phyloP scores from a whole-genome alignment of 73 alveolate species.

The Paramecium pentaurelia region DNA sequence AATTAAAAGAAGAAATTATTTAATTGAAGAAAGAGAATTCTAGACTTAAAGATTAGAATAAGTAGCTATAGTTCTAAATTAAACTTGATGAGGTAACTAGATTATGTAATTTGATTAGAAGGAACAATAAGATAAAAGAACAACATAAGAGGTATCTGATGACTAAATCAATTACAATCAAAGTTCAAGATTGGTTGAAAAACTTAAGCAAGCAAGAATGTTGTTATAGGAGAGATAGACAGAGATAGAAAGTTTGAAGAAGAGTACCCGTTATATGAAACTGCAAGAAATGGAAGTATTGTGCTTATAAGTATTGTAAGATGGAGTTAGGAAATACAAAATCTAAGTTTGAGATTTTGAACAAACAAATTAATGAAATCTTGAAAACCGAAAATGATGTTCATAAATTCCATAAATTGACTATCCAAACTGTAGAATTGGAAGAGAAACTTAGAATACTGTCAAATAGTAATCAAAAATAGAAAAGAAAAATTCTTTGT shows the following conservation, averaged over 20 bases:
- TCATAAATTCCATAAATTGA: not conserved
- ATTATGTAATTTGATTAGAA: not conserved
- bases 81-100: not conserved
- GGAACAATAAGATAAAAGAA: not conserved
- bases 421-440: not conserved
- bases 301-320: not conserved
- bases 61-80: not conserved
- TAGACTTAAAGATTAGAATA: not conserved
- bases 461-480: not conserved
- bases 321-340: not conserved
- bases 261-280: not conserved
- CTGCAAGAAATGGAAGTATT: slow-evolving; percentile 15
- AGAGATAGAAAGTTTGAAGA: not conserved
- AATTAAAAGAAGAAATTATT: not conserved
- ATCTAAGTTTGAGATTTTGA: not conserved
- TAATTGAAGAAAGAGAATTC: not conserved
- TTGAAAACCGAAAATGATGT: not conserved
- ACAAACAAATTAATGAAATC: not conserved
- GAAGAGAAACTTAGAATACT: not conserved
- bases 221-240: not conserved
- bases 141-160: not conserved
- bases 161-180: not conserved
- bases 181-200: not conserved
- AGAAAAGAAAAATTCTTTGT: not conserved
- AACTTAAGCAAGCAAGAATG: not conserved